phyloP scores from a whole-genome alignment of 805 yeast species.

The Myxozyma mucilagina region DNA sequence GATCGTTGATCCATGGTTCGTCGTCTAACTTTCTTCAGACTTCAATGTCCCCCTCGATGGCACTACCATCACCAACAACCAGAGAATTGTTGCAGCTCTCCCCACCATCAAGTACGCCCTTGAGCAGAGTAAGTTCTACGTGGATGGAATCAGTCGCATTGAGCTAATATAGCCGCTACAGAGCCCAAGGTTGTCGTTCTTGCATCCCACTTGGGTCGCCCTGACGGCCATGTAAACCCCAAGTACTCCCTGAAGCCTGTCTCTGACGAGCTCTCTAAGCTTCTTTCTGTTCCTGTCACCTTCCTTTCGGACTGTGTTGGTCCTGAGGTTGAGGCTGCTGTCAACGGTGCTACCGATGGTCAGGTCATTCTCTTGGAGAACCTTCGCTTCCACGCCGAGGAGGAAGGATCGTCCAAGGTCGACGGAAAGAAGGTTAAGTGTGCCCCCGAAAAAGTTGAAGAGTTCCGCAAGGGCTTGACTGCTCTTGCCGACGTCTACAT shows the following conservation, averaged over 20 bases:
- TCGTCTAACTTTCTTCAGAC: constrained; percentile 34
- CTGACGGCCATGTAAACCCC: constrained; percentile 85
- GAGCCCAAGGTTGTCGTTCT: constrained; percentile 87
- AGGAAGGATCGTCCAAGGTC: constrained; percentile 85
- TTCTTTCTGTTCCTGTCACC: constrained; percentile 70
- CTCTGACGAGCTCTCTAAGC: constrained; percentile 79
- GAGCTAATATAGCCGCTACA: background rate
- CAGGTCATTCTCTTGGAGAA: constrained; percentile 90
- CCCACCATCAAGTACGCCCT: constrained; percentile 96
- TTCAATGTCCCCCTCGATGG: constrained; percentile 74
- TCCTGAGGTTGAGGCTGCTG: constrained; percentile 77
- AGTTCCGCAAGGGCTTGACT: constrained; percentile 87
- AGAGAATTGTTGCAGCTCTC: constrained; percentile 98
- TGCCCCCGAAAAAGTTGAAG: constrained; percentile 74
- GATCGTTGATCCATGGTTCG: background rate
- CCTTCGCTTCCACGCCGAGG: constrained; percentile 96
- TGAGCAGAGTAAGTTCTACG: constrained; percentile 52
- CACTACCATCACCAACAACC: constrained; percentile 96
- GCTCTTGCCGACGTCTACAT: constrained; percentile 94
- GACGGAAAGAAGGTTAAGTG: constrained; percentile 95
- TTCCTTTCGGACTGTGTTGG: constrained; percentile 95
- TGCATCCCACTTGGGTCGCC: constrained; percentile 99
- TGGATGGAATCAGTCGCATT: background rate
- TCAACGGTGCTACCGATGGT: constrained; percentile 66
- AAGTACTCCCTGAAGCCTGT: constrained; percentile 94